phyloP scores from a whole-genome alignment of 495 filamentous ascomycete genomes.

The Cryomyces minteri region DNA sequence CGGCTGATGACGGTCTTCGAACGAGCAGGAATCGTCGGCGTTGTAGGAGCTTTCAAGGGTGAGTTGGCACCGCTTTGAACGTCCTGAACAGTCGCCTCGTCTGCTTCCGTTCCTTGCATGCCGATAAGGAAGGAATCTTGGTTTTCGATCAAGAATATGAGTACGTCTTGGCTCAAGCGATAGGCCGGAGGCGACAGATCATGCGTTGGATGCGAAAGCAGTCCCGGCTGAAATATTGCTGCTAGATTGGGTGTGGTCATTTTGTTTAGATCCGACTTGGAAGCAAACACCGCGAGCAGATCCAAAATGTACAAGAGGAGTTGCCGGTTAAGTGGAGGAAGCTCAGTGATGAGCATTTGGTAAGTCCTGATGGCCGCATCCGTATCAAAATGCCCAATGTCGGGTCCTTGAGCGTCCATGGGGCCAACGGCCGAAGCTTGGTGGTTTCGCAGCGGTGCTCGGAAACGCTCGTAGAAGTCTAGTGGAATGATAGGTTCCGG shows the following conservation, averaged over 20 bases:
- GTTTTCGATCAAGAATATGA: slow-evolving; percentile 96
- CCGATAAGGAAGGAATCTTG: slow-evolving; percentile 59
- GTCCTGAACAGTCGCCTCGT: slow-evolving; percentile 73
- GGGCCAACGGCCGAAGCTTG: slow-evolving; percentile 51
- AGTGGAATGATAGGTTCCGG: slow-evolving; percentile 92
- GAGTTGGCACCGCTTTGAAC: slow-evolving; percentile 45
- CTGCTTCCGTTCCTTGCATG: slow-evolving; percentile 81
- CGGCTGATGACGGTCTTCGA: slow-evolving; percentile 43
- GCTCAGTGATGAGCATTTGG: slow-evolving; percentile 76
- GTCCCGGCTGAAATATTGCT: slow-evolving; percentile 95
- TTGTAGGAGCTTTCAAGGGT: slow-evolving; percentile 25
- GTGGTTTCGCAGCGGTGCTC: slow-evolving; percentile 64
- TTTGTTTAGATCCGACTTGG: slow-evolving; percentile 88
- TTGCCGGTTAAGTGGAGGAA: slow-evolving; percentile 88
- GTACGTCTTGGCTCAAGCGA: slow-evolving; percentile 83
- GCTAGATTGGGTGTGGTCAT: slow-evolving; percentile 91
- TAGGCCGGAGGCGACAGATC: slow-evolving; percentile 93
- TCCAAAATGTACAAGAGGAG: slow-evolving; percentile 93
- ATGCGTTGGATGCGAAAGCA: slow-evolving; percentile 84
- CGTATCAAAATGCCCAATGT: slow-evolving; percentile 49
- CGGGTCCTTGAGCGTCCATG: slow-evolving; percentile 31
- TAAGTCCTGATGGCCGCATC: slow-evolving; percentile 62
- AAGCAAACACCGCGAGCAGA: slow-evolving; percentile 93
- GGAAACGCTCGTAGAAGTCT: slow-evolving; percentile 81
- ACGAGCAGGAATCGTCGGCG: slow-evolving; percentile 32